Percentiles rank a stretch among this genome's conserved stretches.
These are phyloP conservation scores for Aspergillus steynii DNA, from an alignment of 495 filamentous ascomycete genomes.

Conservation along the genomic window DNA sequence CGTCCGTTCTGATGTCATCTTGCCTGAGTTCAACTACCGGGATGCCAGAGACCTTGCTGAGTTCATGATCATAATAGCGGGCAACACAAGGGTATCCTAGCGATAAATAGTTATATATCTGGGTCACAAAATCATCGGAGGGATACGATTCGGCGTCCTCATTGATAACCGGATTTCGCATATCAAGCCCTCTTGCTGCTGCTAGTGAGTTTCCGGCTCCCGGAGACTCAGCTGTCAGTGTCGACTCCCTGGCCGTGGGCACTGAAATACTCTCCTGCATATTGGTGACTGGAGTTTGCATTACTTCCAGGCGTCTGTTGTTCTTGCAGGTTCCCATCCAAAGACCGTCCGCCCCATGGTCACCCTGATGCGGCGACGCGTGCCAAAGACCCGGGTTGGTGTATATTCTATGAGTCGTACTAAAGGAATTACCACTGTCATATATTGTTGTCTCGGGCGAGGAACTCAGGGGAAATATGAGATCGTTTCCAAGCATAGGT, in stretches of 20 bases:
- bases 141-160: neutral
- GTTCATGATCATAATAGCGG: slow-evolving; percentile 76
- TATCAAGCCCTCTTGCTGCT: neutral
- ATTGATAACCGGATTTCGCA: neutral
- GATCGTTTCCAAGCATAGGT: slow-evolving; percentile 80
- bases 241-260: neutral
- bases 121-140: slow-evolving; percentile 1
- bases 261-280: slow-evolving; percentile 1
- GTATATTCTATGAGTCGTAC: slow-evolving; percentile 28
- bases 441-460: slow-evolving; percentile 81
- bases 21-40: slow-evolving; percentile 62
- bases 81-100: slow-evolving; percentile 86
- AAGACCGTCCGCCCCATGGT: slow-evolving; percentile 51
- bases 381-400: slow-evolving; percentile 46
- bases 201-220: neutral
- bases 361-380: slow-evolving; percentile 23
- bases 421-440: slow-evolving; percentile 58
- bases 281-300: neutral
- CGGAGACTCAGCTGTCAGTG: neutral
- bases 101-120: slow-evolving; percentile 94
- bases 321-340: slow-evolving; percentile 65
- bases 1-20: slow-evolving; percentile 66
- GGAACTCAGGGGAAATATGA: slow-evolving; percentile 71
- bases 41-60: slow-evolving; percentile 74
- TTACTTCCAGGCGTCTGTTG: slow-evolving; percentile 11